Percentiles rank a stretch among this genome's conserved stretches.
These are phyloP conservation scores for Exsudoporus floridanus DNA, from an alignment of 1,284 basidiomycete genomes.

Conservation along the genomic window DNA sequence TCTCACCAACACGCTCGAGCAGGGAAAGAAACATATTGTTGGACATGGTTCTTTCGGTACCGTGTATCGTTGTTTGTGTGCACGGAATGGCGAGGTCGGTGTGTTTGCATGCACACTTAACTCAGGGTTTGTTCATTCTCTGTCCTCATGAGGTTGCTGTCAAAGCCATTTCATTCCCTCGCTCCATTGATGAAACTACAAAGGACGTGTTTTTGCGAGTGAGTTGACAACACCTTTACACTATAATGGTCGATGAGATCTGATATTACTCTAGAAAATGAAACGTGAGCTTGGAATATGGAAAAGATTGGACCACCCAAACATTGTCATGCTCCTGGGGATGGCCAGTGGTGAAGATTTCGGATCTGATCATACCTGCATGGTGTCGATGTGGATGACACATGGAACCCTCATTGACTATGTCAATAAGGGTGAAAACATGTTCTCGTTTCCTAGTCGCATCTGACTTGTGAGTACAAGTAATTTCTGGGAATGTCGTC, in stretches of 20 bases:
- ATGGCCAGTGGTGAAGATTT: not conserved
- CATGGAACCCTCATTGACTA: conserved; percentile 4
- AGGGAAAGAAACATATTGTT: not conserved
- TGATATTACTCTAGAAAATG: not conserved
- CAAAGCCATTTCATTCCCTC: conserved; percentile 2
- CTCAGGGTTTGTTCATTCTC: not conserved
- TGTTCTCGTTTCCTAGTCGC: not conserved
- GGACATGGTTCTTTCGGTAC: conserved; percentile 1
- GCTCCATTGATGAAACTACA: not conserved
- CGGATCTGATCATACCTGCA: conserved; percentile 5
- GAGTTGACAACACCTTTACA: not conserved
- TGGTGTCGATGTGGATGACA: conserved; percentile 15
- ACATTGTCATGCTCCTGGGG: not conserved
- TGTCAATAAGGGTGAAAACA: not conserved
- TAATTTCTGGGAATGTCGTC: not conserved
- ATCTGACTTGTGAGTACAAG: conserved; percentile 1
- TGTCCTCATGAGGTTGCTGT: conserved; percentile 6
- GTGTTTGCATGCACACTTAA: not conserved
- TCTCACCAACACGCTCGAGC: not conserved
- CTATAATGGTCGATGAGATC: not conserved
- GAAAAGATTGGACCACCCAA: conserved; percentile 1
- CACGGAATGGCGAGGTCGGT: not conserved
- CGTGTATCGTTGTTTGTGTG: not conserved
- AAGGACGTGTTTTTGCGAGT: conserved; percentile 1
- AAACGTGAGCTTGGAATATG: conserved; percentile 7